Evolutionary conservation across 2,329 filamentous ascomycete genomes (phyloP), one percentile per base, ranked within the genome.

Genomic region (Aspergillus sojae): DNA sequence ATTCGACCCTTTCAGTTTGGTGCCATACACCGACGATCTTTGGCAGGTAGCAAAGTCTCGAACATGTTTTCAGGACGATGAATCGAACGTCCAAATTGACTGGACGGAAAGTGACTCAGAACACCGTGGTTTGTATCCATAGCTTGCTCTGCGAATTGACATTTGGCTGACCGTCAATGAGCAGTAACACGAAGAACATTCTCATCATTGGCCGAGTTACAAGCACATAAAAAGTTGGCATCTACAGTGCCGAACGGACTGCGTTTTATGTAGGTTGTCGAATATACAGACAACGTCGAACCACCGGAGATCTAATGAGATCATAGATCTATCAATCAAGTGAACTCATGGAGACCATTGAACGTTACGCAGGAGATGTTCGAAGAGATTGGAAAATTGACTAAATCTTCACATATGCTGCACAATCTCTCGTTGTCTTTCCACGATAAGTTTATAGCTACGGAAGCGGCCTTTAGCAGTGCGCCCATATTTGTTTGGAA

Each of bases 401-500:
- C 71, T 34, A 26, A 58, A 16, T 66, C 72, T 21, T 64, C 64
- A 1, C 36, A 63, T 0, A 55, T 66, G n/a, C 66, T 72, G n/a
- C 67, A 69, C 30, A 70, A 73, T 50, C 62, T 68, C 5, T 57
- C 68, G 0, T 67, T 70, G 1, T 73, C 66, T 30, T 76, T 76
- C 53, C 71, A 66, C 28, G 64, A 73, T n/a, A 71, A 66, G 26
- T 68, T 34, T 2, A 52, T 64, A 19, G 66, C 68, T 16, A 48
- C 70, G 2, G 74, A 75, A 34, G 66, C 71, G 43, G 69, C 62
- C 3, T 75, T 72, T 66, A 70, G 67, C 62, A 60, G 67, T 56
- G 65, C 63, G 3, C 70, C 68, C 5, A 52, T 65, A 3, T 52
- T 67, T 21, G 66, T 14, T 26, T 57, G 57, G 41, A 62, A 62